phyloP scores from a whole-genome alignment of 306 rosid genomes.

The Citrullus colocynthis region DNA sequence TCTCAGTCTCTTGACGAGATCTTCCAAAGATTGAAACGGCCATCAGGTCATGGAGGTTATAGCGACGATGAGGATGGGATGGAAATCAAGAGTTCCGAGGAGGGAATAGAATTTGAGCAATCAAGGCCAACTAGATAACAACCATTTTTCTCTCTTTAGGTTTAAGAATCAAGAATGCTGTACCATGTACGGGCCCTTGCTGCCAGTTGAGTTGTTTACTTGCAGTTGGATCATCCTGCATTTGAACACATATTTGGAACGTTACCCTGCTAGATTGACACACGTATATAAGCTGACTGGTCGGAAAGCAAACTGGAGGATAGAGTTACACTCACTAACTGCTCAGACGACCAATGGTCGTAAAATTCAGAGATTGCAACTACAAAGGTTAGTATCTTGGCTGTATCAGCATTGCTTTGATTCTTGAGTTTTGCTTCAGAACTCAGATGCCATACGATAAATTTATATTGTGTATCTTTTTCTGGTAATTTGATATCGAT shows the following conservation, averaged over 20 bases:
- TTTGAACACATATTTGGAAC: not conserved
- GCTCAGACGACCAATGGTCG: not conserved
- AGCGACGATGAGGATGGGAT: constrained; percentile 28
- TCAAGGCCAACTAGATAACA: constrained; percentile 35
- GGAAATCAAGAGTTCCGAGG: constrained; percentile 19
- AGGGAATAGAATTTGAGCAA: constrained; percentile 15
- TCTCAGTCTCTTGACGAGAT: constrained; percentile 86
- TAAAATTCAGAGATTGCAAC: not conserved
- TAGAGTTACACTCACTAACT: not conserved
- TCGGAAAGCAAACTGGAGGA: not conserved
- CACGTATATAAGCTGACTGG: not conserved
- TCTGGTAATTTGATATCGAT: not conserved
- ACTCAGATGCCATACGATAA: not conserved
- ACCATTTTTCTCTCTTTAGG: constrained; percentile 9
- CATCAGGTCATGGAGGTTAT: constrained; percentile 35
- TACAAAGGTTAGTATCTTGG: not conserved
- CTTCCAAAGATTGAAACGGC: constrained; percentile 77
- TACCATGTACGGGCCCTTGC: constrained; percentile 37
- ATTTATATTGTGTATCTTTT: not conserved
- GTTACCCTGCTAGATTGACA: not conserved
- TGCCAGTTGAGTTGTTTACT: not conserved
- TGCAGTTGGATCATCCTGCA: constrained; percentile 1
- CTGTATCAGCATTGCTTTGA: not conserved
- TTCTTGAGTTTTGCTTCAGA: not conserved
- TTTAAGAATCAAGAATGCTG: constrained; percentile 13